Evolutionary conservation across 139 green algal species (phyloP).

Genomic region (Ettlia oleoabundans): DNA sequence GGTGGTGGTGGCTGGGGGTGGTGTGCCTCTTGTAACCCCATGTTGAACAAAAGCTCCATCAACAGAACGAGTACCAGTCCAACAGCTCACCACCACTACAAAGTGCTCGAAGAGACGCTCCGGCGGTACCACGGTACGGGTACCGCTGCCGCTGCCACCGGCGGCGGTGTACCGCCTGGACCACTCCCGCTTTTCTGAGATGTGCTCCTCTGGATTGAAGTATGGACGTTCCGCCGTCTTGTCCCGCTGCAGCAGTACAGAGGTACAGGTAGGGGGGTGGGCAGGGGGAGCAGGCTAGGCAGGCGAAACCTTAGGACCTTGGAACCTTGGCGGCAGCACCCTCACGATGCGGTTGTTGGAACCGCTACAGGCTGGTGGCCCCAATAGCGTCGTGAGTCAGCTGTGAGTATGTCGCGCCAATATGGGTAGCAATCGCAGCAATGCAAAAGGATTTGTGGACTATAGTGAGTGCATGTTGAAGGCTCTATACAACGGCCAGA

Average conservation of each 20-base stretch:
- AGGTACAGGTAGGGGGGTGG: too few species aligned
- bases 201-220: constrained; percentile 50
- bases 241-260: constrained; percentile 7
- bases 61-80: too few species aligned
- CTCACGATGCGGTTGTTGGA: background rate
- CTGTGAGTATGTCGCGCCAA: too few species aligned
- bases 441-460: background rate
- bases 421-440: background rate
- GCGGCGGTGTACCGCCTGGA: background rate
- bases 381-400: too few species aligned
- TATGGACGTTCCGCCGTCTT: background rate
- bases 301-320: too few species aligned
- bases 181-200: constrained; percentile 37
- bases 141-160: background rate
- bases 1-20: too few species aligned
- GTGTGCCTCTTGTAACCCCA: background rate
- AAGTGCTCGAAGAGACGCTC: constrained; percentile 79
- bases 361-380: too few species aligned
- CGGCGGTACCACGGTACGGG: background rate
- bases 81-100: constrained; percentile 66
- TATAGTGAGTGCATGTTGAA: background rate
- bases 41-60: background rate
- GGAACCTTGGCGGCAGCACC: background rate
- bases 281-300: too few species aligned
- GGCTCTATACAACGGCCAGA: too few species aligned